Evolutionary conservation across 2,329 filamentous ascomycete genomes (phyloP), one percentile per base, ranked within the genome.

Genomic region (Clarireedia sp.): DNA sequence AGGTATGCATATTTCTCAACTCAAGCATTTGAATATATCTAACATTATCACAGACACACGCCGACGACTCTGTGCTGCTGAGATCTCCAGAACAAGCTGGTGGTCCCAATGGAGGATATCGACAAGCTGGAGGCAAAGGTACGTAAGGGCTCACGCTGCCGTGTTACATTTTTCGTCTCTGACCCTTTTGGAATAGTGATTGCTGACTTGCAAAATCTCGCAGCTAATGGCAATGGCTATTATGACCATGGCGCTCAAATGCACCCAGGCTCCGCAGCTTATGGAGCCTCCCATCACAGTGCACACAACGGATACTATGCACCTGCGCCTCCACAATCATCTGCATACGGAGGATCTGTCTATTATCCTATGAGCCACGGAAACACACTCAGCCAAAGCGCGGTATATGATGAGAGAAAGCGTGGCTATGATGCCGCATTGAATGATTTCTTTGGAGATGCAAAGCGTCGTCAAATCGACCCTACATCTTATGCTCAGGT

Each of bases 401-500:
- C 71, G 21, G 69, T 77, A 10, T 82, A 86, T 66, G 89, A 92
- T 67, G 80, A 83, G 63, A 83, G 88, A 67, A 94, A 92, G 75
- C 89, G 90, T 59, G 83, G 83, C n/a, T 89, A 86, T 63, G 90
- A 96, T 67, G 87, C 89, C 57, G 87, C 19, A 23, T 76, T 96
- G 57, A 92, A 95, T 68, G 90, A 96, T 69, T 96, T 97, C 75
- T 95, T 97, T 63, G 89, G 88, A 63, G 90, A 89, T 69, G 85
- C 90, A 63, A 97, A 96, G 78, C 89, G 91, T 66, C 87, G 90
- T 67, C 85, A 90, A 65, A 87, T 97, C 63, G 90, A 97, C 69
- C 88, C 91, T 3, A 80, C 80, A 53, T 94, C 87, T n/a, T 97
- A 96, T 72, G 80, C 87, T 56, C 89, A 95, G 68, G 90, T 99